Conservation (phyloP, 345 rosid genomes). For the Hypericum perforatum region DNA sequence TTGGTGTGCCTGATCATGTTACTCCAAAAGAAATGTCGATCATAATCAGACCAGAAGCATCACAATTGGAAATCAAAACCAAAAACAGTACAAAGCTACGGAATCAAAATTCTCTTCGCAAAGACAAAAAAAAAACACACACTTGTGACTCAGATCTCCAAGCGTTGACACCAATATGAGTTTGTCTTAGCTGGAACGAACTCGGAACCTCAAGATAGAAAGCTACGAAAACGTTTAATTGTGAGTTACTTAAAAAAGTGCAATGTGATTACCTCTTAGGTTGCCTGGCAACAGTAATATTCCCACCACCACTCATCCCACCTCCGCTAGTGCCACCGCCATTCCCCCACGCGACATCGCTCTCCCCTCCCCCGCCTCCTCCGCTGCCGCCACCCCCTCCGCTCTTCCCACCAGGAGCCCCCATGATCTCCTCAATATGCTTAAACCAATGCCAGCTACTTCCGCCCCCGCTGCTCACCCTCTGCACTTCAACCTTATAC, state of each 20-base stretch:
- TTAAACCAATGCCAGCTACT: constrained; percentile 95
- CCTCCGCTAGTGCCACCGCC: constrained; percentile 11
- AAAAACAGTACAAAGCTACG: not conserved
- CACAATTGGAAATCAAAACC: not conserved
- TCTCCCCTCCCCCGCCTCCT: not conserved
- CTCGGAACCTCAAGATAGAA: no score
- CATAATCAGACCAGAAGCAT: no score
- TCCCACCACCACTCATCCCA: constrained; percentile 5
- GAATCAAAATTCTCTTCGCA: not conserved
- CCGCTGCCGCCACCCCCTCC: constrained; percentile 5
- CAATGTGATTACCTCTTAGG: constrained; percentile 13
- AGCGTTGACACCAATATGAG: no score
- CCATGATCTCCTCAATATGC: constrained; percentile 71
- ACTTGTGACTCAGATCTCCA: no score
- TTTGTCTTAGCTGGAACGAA: no score
- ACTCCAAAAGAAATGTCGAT: no score
- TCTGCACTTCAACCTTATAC: constrained; percentile 75
- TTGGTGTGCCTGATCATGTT: no score
- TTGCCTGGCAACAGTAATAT: constrained; percentile 7
- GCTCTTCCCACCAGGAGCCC: constrained; percentile 21
- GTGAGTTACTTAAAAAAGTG: not conserved
- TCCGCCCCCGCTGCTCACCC: constrained; percentile 30
- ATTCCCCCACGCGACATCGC: not conserved
- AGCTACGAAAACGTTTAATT: not conserved
- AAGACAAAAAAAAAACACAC: no score